Percentiles rank a stretch among this genome's conserved stretches.
phyloP scores from a whole-genome alignment of 2,329 filamentous ascomycete genomes.

The Aspergillus terreus region DNA sequence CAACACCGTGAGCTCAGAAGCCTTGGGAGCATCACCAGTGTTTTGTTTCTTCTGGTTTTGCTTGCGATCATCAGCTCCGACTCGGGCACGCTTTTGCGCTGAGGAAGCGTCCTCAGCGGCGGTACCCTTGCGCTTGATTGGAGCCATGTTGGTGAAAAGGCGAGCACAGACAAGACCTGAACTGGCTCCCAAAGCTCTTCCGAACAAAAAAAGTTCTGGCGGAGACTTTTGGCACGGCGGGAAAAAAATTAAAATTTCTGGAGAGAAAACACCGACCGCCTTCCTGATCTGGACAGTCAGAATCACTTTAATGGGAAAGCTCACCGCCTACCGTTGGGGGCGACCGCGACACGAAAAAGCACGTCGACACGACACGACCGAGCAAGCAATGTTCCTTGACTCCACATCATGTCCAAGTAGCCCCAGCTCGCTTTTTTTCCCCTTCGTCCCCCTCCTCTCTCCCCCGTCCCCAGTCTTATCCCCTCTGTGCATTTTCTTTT shows the following conservation, averaged over 20 bases:
- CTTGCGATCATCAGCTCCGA: constrained; percentile 32
- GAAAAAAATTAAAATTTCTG: constrained; percentile 21
- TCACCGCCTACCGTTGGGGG: constrained; percentile 18
- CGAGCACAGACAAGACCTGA: constrained; percentile 20
- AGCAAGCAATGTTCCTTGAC: constrained; percentile 6
- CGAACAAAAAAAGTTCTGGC: constrained; percentile 8
- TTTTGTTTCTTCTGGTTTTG: constrained; percentile 33
- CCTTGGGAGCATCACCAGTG: constrained; percentile 23
- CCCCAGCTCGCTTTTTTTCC: constrained; percentile 4
- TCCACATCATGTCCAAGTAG: constrained; percentile 10
- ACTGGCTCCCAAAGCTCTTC: constrained; percentile 21
- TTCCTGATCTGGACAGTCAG: constrained; percentile 1
- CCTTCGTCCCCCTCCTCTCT: constrained; percentile 3
- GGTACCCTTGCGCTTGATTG: constrained; percentile 45
- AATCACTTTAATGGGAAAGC: constrained; percentile 1
- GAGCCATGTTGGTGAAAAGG: constrained; percentile 37
- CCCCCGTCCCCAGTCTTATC: not conserved
- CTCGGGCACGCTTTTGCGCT: constrained; percentile 39
- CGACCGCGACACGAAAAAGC: constrained; percentile 24
- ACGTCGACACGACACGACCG: constrained; percentile 19
- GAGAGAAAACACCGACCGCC: constrained; percentile 20
- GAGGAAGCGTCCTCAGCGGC: constrained; percentile 32
- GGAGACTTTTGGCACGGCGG: not conserved
- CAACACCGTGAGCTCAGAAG: constrained; percentile 43
- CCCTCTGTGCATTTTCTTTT: not conserved